Conservation (phyloP, 306 rosid genomes). For the Ammopiptanthus mongolicus region DNA sequence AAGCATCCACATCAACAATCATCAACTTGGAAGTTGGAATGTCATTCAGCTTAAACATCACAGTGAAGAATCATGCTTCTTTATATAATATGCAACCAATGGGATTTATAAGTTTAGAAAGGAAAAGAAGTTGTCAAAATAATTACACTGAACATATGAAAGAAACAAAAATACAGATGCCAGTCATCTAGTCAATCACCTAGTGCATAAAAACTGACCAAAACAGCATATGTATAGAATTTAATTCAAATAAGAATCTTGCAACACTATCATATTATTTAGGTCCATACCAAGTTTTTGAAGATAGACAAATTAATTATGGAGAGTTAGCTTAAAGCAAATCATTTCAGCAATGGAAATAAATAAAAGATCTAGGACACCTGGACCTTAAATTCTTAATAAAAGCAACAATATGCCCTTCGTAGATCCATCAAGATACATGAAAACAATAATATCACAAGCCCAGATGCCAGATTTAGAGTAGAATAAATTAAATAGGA, state of each 20-base stretch:
- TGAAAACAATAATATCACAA: background rate
- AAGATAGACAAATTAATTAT: background rate
- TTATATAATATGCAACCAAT: background rate
- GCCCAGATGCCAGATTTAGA: conserved; percentile 25
- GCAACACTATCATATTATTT: background rate
- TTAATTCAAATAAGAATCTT: conserved; percentile 9
- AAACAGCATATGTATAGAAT: background rate
- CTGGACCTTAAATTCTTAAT: conserved; percentile 13
- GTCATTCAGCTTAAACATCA: conserved; percentile 8
- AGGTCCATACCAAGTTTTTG: conserved; percentile 3
- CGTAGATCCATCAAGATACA: conserved; percentile 17
- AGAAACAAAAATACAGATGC: background rate
- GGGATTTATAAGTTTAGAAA: background rate
- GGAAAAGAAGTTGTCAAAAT: background rate
- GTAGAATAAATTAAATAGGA: conserved; percentile 11
- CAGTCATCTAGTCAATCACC: background rate
- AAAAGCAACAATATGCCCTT: background rate
- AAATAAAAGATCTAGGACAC: background rate
- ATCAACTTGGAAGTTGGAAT: background rate
- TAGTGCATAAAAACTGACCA: background rate
- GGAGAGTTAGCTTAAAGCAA: conserved; percentile 15
- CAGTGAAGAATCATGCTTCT: background rate
- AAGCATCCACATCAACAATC: conserved; percentile 13
- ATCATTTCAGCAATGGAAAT: background rate
- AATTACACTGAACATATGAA: background rate